A percentile compares a stretch with the other conserved stretches of the same genome.
Conservation (phyloP, 2,329 filamentous ascomycete genomes). For the Leptodontidium sp. region DNA sequence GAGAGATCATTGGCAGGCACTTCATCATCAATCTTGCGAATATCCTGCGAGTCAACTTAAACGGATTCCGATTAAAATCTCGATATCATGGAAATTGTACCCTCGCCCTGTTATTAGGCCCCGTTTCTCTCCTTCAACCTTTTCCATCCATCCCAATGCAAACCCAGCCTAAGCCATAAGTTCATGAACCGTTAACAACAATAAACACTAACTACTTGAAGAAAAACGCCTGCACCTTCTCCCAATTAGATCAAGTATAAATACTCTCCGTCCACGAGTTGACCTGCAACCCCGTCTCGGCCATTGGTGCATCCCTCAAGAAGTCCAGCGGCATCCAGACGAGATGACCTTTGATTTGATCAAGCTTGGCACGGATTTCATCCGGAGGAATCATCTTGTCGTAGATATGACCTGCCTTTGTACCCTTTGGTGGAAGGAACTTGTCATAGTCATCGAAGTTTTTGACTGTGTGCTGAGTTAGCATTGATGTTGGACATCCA, state of each 20-base stretch:
- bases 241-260: conserved; percentile 65
- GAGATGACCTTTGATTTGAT: conserved; percentile 84
- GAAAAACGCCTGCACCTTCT: neutral
- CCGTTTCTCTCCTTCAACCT: neutral
- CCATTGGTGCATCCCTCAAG: conserved; percentile 84
- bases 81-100: neutral
- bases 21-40: too few species aligned
- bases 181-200: neutral
- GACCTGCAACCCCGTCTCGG: conserved; percentile 85
- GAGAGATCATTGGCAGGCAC: too few species aligned
- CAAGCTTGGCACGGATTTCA: conserved; percentile 78
- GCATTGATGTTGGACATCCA: neutral
- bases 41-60: too few species aligned
- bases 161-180: neutral
- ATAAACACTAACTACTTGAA: conserved; percentile 4
- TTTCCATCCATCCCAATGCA: neutral
- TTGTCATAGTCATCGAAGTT: conserved; percentile 89
- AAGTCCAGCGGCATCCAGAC: conserved; percentile 97
- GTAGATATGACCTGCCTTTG: conserved; percentile 87
- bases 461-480: conserved; percentile 63
- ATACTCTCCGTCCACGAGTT: conserved; percentile 89
- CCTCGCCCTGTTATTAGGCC: neutral
- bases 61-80: neutral
- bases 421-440: conserved; percentile 74
- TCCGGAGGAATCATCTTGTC: conserved; percentile 77